phyloP scores from a whole-genome alignment of 2,329 filamentous ascomycete genomes.

The Periconia macrospinosa region DNA sequence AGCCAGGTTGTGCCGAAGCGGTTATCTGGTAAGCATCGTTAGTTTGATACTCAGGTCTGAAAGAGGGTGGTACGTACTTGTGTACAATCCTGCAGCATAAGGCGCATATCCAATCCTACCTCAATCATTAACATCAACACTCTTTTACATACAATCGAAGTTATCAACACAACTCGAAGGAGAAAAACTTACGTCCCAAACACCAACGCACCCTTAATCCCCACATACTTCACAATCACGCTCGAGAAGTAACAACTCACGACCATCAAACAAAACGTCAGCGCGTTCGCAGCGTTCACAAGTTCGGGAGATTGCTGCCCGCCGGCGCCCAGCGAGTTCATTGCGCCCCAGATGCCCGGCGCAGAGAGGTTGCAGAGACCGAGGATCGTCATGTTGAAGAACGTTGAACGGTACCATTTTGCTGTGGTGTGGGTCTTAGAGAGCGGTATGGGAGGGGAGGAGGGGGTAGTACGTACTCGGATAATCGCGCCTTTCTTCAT shows the following conservation, averaged over 20 bases:
- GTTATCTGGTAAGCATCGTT: conserved; percentile 63
- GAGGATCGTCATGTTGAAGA: conserved; percentile 72
- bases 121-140: not conserved
- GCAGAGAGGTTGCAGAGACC: conserved; percentile 72
- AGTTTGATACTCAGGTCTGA: not conserved
- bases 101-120: conserved; percentile 66
- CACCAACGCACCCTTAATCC: conserved; percentile 71
- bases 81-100: conserved; percentile 69
- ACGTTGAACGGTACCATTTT: conserved; percentile 71
- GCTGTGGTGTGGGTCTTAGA: conserved; percentile 40
- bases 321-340: conserved; percentile 73
- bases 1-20: conserved; percentile 71
- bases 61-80: not conserved
- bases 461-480: conserved; percentile 18
- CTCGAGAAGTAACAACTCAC: conserved; percentile 69
- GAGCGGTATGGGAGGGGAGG: not conserved
- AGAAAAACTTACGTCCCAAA: conserved; percentile 60
- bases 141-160: not conserved
- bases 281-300: conserved; percentile 70
- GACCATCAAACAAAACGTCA: conserved; percentile 75
- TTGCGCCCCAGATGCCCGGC: conserved; percentile 70
- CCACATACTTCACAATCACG: conserved; percentile 66
- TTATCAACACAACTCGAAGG: not conserved
- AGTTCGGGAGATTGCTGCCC: conserved; percentile 66
- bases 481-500: conserved; percentile 24